A percentile compares a stretch with the other conserved stretches of the same genome.
Evolutionary conservation across 495 filamentous ascomycete species (phyloP).

Genomic region (Penicillium lagena): DNA sequence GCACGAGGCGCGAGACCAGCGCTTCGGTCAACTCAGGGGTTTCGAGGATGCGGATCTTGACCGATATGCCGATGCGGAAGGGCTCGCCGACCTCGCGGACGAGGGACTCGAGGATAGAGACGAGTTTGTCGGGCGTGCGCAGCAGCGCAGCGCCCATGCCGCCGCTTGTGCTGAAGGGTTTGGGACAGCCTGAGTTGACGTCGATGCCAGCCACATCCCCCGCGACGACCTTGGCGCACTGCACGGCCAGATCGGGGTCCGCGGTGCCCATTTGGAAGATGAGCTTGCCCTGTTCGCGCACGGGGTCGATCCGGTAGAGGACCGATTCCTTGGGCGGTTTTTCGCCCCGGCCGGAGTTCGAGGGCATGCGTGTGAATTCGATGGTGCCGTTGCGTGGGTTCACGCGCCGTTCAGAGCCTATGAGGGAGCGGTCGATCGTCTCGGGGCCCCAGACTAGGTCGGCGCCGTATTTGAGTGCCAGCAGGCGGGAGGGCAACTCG

Average conservation of each 20-base stretch:
- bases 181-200: constrained; percentile 94
- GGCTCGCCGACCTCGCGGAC: constrained; percentile 69
- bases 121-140: constrained; percentile 72
- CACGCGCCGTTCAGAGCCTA: constrained; percentile 69
- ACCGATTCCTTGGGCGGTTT: constrained; percentile 55
- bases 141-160: constrained; percentile 95
- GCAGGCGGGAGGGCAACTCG: constrained; percentile 81
- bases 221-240: constrained; percentile 76
- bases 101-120: constrained; percentile 71
- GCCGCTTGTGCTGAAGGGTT: constrained; percentile 83
- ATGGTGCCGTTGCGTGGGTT: constrained; percentile 70
- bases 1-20: constrained; percentile 67
- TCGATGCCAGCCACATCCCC: constrained; percentile 88
- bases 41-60: constrained; percentile 89
- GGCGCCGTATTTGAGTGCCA: constrained; percentile 89
- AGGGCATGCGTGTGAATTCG: constrained; percentile 74
- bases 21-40: constrained; percentile 62
- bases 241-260: constrained; percentile 70
- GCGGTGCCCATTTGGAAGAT: constrained; percentile 92
- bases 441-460: constrained; percentile 98
- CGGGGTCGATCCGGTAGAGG: constrained; percentile 78
- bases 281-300: constrained; percentile 60
- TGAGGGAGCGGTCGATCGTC: constrained; percentile 84
- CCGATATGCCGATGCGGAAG: constrained; percentile 82
- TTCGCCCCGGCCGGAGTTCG: constrained; percentile 50